Conservation (phyloP, 306 rosid genomes). For the Cicer judaicum region DNA sequence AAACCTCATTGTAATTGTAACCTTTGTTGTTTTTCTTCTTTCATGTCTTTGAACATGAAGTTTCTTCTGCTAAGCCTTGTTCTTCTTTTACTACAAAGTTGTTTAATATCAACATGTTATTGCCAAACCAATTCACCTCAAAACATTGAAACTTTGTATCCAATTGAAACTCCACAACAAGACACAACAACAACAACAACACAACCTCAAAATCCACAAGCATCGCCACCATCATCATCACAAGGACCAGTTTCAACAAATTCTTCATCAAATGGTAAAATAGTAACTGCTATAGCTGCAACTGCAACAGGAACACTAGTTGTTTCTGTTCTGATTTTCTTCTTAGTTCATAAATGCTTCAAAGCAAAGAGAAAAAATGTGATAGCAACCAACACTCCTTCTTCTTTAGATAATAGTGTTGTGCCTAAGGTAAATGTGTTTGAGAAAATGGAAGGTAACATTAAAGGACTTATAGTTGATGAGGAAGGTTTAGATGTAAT, state of each 20-base stretch:
- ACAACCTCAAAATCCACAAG: constrained; percentile 30
- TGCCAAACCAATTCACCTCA: constrained; percentile 55
- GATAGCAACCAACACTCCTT: constrained; percentile 5
- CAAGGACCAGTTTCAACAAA: constrained; percentile 13
- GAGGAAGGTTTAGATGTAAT: constrained; percentile 93
- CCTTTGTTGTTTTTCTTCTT: constrained; percentile 32
- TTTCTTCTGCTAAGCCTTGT: constrained; percentile 41
- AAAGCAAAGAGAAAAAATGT: constrained; percentile 48
- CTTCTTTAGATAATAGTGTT: constrained; percentile 43
- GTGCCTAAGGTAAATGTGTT: constrained; percentile 49
- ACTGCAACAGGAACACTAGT: constrained; percentile 70
- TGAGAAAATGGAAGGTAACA: constrained; percentile 56
- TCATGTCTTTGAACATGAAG: constrained; percentile 53
- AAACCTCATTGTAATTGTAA: constrained; percentile 24
- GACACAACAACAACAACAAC: constrained; percentile 1
- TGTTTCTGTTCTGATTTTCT: constrained; percentile 60
- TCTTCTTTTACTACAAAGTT: constrained; percentile 39
- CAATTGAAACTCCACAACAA: constrained; percentile 40
- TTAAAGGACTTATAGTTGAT: constrained; percentile 77
- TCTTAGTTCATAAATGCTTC: constrained; percentile 45
- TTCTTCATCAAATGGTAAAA: constrained; percentile 51
- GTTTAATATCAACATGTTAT: constrained; percentile 38
- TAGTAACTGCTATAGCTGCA: constrained; percentile 65
- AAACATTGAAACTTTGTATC: constrained; percentile 77
- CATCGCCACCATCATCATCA: constrained; percentile 33